phyloP scores from a whole-genome alignment of 257 asterid genomes.

The Petunia secreta region DNA sequence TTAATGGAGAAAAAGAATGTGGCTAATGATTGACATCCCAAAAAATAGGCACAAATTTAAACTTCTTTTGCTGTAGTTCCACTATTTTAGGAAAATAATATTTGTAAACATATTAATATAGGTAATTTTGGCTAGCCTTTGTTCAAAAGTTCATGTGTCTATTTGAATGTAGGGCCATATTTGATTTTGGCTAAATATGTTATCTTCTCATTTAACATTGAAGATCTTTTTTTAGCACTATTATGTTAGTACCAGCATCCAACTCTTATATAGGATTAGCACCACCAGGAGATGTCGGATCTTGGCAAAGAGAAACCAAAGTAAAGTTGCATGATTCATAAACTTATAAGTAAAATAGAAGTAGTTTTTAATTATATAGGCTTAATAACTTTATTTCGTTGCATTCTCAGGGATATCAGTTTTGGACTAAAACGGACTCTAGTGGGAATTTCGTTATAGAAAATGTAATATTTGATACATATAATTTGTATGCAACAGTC shows the following conservation, averaged over 20 bases:
- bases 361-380: neutral
- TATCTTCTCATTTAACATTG: neutral
- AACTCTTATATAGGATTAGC: constrained; percentile 64
- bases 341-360: neutral
- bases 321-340: constrained; percentile 29
- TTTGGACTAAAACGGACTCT: constrained; percentile 53
- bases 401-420: constrained; percentile 59
- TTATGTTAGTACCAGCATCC: constrained; percentile 37
- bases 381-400: neutral
- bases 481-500: constrained; percentile 60
- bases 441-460: constrained; percentile 50
- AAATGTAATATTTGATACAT: constrained; percentile 52
- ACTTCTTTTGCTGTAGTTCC: too few relatives aligned
- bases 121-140: too few relatives aligned
- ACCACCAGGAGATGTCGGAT: constrained; percentile 62
- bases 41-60: too few relatives aligned
- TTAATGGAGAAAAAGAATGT: too few relatives aligned
- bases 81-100: too few relatives aligned
- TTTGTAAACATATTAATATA: too few relatives aligned
- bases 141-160: too few relatives aligned
- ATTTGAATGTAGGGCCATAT: too few relatives aligned
- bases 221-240: neutral
- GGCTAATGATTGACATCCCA: too few relatives aligned
- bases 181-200: too few relatives aligned
- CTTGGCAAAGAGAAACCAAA: constrained; percentile 77